Base-by-base conservation (phyloP, 306 rosid genomes). In the Vachellia pachyceras region DNA sequence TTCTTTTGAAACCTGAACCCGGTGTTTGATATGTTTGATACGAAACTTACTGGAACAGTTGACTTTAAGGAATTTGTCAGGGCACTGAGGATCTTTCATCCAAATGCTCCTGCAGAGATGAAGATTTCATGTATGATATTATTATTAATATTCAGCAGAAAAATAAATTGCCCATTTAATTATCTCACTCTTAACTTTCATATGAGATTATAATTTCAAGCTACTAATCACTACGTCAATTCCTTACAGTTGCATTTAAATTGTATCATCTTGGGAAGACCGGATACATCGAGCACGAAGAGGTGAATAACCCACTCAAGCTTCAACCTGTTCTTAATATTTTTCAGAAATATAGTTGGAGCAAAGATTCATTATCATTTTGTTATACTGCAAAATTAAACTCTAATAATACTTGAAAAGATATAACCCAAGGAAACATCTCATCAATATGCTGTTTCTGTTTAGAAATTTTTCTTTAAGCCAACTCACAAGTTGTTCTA, bases 21-120 rank as follows among this genome's bases (percentile, higher is more conserved):
- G 97, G 86, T 94, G 20, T 94, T 94, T 67, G 90, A 88, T 75
- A 78, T 92, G 86, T 94, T 94, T 84, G 97, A 92, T 79, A 25
- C 82, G 44, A 91, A 94, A 89, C 79, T 8, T 10, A 85, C 91
- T 22, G 94, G 97, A 80, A 86, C 85, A 7, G 91, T 94, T 69
- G 94, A 80, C 47, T 94, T 92, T 45, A 97, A 85, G 35, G 97
- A 94, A 50, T 94, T 94, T 40, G 97, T 94, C 78, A 85, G 90
- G n/a, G 79, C 97, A n/a, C 80, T 94, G 41, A 90, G 91, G 73
- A 65, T 94, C 73, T 94, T 90, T 79, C 98, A 90, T 77, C 96
- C 97, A 29, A 70, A 78, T 66, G 77, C 98, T 80, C 76, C 96
- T 5, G 49, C 72, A 77, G 89, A 79, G 72, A 78, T 76, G 63